Percentiles rank a stretch among this genome's conserved stretches.
phyloP scores from a whole-genome alignment of 352 stramenopile genomes.

The Globisporangium heterothallicum region DNA sequence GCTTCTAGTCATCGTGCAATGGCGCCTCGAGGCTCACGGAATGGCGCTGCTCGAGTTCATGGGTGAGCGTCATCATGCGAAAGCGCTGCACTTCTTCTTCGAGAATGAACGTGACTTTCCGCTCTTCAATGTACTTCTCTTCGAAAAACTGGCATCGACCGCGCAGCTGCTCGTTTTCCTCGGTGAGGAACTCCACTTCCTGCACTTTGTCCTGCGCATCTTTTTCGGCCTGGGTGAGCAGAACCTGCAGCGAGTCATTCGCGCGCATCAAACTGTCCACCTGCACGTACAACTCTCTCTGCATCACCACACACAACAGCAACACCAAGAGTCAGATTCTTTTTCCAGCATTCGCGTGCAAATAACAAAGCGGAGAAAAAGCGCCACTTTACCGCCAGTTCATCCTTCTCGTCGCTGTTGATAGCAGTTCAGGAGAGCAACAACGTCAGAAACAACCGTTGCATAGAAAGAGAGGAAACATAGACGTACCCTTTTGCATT shows the following conservation, averaged over 20 bases:
- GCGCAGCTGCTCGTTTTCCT: constrained; percentile 75
- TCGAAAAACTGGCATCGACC: constrained; percentile 59
- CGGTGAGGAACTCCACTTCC: constrained; percentile 67
- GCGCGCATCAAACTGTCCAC: constrained; percentile 45
- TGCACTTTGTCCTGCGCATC: constrained; percentile 54
- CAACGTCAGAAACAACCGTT: background rate
- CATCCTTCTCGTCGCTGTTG: constrained; percentile 37
- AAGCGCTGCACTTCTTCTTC: constrained; percentile 61
- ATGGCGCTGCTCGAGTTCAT: constrained; percentile 31
- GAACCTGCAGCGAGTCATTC: constrained; percentile 61
- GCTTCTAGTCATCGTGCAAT: background rate
- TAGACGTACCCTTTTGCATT: constrained; percentile 36
- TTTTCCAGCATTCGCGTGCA: too few relatives aligned
- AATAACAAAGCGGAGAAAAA: background rate
- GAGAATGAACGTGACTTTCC: constrained; percentile 49
- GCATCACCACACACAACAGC: constrained; percentile 3
- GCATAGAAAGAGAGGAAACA: background rate
- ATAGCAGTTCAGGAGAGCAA: constrained; percentile 3
- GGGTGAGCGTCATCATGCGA: constrained; percentile 40
- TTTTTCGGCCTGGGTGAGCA: constrained; percentile 55
- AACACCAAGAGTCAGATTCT: constrained; percentile 4
- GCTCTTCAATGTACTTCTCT: constrained; percentile 61
- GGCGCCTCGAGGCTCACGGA: constrained; percentile 10
- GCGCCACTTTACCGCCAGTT: constrained; percentile 36
- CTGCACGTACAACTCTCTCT: constrained; percentile 60